Percentiles rank a stretch among this genome's conserved stretches.
Evolutionary conservation across 441 rosid genomes (phyloP).

Genomic region (Eutrema salsugineum): DNA sequence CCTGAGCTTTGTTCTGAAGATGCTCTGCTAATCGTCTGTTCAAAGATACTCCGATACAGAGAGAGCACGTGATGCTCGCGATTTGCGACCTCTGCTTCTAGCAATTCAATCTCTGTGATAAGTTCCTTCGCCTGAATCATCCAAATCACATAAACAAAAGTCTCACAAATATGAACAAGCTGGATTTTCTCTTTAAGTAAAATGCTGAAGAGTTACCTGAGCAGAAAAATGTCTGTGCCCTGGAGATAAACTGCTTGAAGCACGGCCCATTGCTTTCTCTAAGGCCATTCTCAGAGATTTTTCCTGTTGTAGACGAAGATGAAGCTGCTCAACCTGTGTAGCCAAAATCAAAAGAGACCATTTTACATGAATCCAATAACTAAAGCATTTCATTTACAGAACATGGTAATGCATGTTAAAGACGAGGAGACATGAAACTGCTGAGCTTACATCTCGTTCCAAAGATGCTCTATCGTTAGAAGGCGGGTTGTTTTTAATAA

Average conservation of each 20-base stretch:
- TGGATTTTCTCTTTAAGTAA: not conserved
- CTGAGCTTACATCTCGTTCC: constrained; percentile 69
- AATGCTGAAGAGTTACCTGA: constrained; percentile 38
- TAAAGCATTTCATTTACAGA: not conserved
- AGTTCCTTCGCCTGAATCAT: constrained; percentile 66
- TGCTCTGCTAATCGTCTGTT: constrained; percentile 48
- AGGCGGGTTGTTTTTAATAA: constrained; percentile 28
- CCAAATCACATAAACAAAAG: not conserved
- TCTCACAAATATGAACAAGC: not conserved
- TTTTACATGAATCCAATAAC: not conserved
- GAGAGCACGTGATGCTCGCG: constrained; percentile 81
- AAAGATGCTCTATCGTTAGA: constrained; percentile 55
- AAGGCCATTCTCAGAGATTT: constrained; percentile 67
- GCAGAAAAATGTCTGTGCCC: constrained; percentile 80
- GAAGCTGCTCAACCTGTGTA: constrained; percentile 79
- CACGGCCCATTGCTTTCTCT: constrained; percentile 87
- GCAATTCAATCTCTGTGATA: constrained; percentile 71
- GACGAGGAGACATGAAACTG: not conserved
- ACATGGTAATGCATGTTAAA: not conserved
- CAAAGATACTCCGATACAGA: constrained; percentile 70
- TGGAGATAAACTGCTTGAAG: constrained; percentile 84
- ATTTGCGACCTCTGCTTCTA: constrained; percentile 81
- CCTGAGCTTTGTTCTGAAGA: constrained; percentile 61
- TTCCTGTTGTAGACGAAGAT: constrained; percentile 71
- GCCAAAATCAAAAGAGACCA: not conserved